phyloP scores from a whole-genome alignment of 176 grass and related monocot genomes.

The Oryza brachyantha region DNA sequence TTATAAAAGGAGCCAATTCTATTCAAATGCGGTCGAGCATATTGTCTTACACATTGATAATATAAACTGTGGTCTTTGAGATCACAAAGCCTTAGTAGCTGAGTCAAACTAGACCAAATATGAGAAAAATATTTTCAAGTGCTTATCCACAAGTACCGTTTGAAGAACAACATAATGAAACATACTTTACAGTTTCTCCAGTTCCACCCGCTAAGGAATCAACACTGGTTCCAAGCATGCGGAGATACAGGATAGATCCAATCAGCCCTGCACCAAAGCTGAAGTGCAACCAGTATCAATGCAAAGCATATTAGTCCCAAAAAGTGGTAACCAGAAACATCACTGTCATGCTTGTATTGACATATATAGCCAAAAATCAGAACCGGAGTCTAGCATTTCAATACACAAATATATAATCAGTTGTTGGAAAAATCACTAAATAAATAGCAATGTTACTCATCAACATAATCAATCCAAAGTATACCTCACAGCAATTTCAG shows the following conservation, averaged over 20 bases:
- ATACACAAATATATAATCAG: constrained; percentile 1
- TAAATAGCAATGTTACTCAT: background rate
- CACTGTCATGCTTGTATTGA: background rate
- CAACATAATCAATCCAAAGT: background rate
- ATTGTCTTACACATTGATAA: background rate
- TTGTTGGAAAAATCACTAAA: background rate
- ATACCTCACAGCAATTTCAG: constrained; percentile 89
- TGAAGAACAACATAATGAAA: constrained; percentile 15
- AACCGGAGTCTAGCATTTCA: background rate
- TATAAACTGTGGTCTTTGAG: background rate
- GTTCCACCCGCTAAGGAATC: constrained; percentile 88
- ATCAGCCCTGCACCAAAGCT: constrained; percentile 82
- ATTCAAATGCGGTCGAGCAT: no score
- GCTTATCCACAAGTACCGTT: background rate
- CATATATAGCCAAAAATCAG: background rate
- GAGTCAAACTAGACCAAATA: constrained; percentile 11
- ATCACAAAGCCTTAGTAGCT: background rate
- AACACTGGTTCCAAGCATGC: constrained; percentile 90
- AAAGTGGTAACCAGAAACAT: background rate
- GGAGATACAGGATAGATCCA: constrained; percentile 89
- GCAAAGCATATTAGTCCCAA: background rate
- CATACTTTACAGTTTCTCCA: constrained; percentile 72
- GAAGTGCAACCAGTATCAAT: constrained; percentile 38
- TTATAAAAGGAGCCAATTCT: no score
- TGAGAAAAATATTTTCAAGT: background rate